Evolutionary conservation across 306 rosid genomes (phyloP).

Genomic region (Quercus cerris): DNA sequence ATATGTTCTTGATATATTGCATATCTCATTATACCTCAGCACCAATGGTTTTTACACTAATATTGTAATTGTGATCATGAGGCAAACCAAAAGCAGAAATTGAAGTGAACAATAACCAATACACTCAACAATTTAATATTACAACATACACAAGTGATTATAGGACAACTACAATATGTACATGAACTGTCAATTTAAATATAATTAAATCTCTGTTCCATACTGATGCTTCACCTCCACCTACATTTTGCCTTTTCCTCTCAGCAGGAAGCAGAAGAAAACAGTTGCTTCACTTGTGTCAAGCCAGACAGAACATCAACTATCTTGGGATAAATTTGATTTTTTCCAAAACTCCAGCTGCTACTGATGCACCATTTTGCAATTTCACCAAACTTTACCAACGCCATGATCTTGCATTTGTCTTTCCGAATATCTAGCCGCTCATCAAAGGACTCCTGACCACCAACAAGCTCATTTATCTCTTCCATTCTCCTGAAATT

Average conservation of each 20-base stretch:
- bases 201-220: not conserved
- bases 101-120: not conserved
- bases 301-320: not conserved
- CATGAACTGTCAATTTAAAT: not conserved
- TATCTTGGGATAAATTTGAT: not conserved
- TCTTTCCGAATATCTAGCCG: too few relatives aligned
- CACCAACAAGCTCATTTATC: not conserved
- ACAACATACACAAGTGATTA: not conserved
- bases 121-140: too few relatives aligned
- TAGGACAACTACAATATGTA: not conserved
- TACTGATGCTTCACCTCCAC: not conserved
- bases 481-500: not conserved
- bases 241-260: not conserved
- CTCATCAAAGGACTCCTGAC: not conserved
- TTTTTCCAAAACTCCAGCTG: not conserved
- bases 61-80: too few relatives aligned
- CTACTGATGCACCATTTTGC: not conserved
- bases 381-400: constrained; percentile 2
- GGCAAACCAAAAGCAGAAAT: constrained; percentile 17
- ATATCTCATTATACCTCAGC: too few relatives aligned
- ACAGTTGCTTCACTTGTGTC: constrained; percentile 8
- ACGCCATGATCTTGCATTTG: too few relatives aligned
- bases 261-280: constrained; percentile 5
- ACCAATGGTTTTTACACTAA: too few relatives aligned
- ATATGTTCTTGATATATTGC: too few relatives aligned